phyloP scores from a whole-genome alignment of 169 alveolate genomes.

The Babesia caballi region DNA sequence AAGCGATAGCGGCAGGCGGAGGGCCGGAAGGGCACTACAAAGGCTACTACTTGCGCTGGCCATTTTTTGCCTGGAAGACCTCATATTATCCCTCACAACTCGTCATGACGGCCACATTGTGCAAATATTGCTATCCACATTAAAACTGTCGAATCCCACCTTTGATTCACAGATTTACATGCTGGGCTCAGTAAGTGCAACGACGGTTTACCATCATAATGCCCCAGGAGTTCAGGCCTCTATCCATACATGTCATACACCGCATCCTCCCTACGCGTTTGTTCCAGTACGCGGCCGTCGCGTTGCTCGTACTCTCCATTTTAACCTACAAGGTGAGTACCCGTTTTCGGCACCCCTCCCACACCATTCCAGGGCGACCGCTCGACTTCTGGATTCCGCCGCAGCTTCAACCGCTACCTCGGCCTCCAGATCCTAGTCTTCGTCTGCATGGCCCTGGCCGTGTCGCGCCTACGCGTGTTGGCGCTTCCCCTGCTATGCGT shows the following conservation, averaged over 20 bases:
- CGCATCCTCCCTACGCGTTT: constrained; percentile 1
- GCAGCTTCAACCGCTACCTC: constrained; percentile 2
- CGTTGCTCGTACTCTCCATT: background rate
- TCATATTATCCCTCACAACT: background rate
- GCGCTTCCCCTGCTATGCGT: constrained; percentile 52
- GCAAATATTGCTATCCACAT: constrained; percentile 28
- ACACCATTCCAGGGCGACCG: background rate
- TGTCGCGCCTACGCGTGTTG: constrained; percentile 36
- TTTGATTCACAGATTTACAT: constrained; percentile 45
- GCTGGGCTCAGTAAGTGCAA: constrained; percentile 32
- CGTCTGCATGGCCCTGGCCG: background rate
- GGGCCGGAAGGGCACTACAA: background rate
- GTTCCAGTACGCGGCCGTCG: background rate
- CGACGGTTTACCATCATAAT: background rate
- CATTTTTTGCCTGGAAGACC: background rate
- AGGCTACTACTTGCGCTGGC: constrained; percentile 2
- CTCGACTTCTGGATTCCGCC: background rate
- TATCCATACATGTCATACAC: background rate
- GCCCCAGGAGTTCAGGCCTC: constrained; percentile 22
- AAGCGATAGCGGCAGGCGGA: background rate
- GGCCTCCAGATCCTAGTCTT: background rate
- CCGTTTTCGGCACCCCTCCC: background rate
- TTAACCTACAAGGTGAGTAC: background rate
- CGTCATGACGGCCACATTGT: constrained; percentile 39
- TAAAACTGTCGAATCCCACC: constrained; percentile 20